Evolutionary conservation across 352 stramenopile genomes (phyloP), one percentile per base, ranked within the genome.

Genomic region (Globisporangium uncinulatum): DNA sequence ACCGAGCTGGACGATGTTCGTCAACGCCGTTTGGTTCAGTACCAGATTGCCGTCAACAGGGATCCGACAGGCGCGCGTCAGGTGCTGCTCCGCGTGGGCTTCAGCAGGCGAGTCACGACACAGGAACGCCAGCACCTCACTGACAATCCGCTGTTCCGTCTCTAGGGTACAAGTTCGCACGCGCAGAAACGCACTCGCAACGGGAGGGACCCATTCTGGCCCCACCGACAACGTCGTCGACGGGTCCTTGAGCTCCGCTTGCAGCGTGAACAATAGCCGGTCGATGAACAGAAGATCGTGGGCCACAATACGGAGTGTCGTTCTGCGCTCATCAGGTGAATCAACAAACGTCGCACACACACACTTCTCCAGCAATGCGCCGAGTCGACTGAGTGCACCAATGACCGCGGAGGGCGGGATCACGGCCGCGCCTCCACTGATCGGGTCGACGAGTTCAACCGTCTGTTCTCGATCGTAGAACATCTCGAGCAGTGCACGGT

Each of bases 271-370:
- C 19, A 87, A 54, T 21, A 84, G 78, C 8, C 77, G 69, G 36
- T 83, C 71, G n/a, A 86, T 15, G 41, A 79, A 79, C 13, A 77
- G 70, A 9, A 81, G 51, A 6, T 82, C 63, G 7, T 63, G 47
- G 0, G 67, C 51, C 9, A 79, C 54, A 13, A 75, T 10, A 20
- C 21, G 29, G 29, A 53, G 59, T 24, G 74, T 62, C 2, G 7
- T n/a, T 6, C 15, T 17, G 20, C 13, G 43, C 31, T 51, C 51
- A 32, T 45, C 41, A 0, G 51, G 21, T 17, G 42, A 42, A 14
- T 51, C 51, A 4, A 41, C 47, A 19, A 59, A 50, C n/a, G 20
- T 32, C 15, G 20, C 13, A 8, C 48, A 56, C 21, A 73, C 34
- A 41, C 63, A 75, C 7, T 53, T 61, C 21, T 70, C 56, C 5